A percentile compares a stretch with the other conserved stretches of the same genome.
Evolutionary conservation across 2,329 filamentous ascomycete species (phyloP).

Genomic region (Fusarium longipes): DNA sequence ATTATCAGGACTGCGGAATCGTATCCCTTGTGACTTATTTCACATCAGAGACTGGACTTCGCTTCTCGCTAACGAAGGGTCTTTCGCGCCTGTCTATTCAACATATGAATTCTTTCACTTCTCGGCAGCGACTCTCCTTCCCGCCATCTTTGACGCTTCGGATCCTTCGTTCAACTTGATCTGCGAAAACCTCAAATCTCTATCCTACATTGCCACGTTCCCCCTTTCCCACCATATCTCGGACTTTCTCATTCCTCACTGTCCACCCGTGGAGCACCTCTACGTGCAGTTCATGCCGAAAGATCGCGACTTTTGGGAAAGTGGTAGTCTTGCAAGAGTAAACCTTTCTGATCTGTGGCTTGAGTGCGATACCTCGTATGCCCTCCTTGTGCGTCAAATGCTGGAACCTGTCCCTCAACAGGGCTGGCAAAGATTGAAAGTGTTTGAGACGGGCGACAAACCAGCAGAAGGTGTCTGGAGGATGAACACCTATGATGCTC

Average conservation of each 20-base stretch:
- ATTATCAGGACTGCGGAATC: conserved; percentile 13
- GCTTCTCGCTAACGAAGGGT: conserved; percentile 78
- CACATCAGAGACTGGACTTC: conserved; percentile 72
- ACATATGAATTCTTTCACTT: conserved; percentile 78
- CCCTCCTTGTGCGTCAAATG: conserved; percentile 57
- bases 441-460: conserved; percentile 63
- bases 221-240: conserved; percentile 71
- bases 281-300: conserved; percentile 63
- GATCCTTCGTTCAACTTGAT: conserved; percentile 53
- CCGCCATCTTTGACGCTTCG: conserved; percentile 59
- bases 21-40: conserved; percentile 59
- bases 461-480: conserved; percentile 60
- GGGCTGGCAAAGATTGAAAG: conserved; percentile 56
- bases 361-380: conserved; percentile 64
- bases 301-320: conserved; percentile 51
- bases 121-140: conserved; percentile 70
- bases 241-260: conserved; percentile 58
- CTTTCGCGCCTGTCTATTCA: conserved; percentile 75
- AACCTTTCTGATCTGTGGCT: conserved; percentile 62
- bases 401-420: conserved; percentile 46
- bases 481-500: conserved; percentile 56
- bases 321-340: conserved; percentile 55
- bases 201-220: conserved; percentile 74
- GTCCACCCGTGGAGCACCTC: conserved; percentile 64
- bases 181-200: conserved; percentile 56